Conservation (phyloP, 345 rosid genomes). For the Arabidopsis thaliana region TAIR10.1 NC_003075.7:9029001-9029500, state of each 20-base stretch:
- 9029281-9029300: background rate
- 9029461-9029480: too few relatives aligned
- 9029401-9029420: too few relatives aligned
- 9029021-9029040: slow-evolving; percentile 42
- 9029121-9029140: slow-evolving; percentile 46
- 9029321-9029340: background rate
- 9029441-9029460: too few relatives aligned
- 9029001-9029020: background rate
- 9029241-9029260: slow-evolving; percentile 57
- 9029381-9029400: too few relatives aligned
- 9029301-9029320: background rate
- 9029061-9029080: slow-evolving; percentile 34
- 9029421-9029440: too few relatives aligned
- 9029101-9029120: slow-evolving; percentile 47
- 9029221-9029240: slow-evolving; percentile 67
- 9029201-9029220: slow-evolving; percentile 62
- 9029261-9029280: slow-evolving; percentile 31
- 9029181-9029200: slow-evolving; percentile 71
- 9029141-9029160: slow-evolving; percentile 54
- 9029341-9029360: background rate
- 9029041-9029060: slow-evolving; percentile 53
- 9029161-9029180: slow-evolving; percentile 77
- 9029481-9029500: too few relatives aligned
- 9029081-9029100: slow-evolving; percentile 47
- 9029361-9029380: too few relatives aligned